These are phyloP conservation scores for Lactuca saligna DNA, from an alignment of 129 eudicot species.

Conservation along the genomic window DNA sequence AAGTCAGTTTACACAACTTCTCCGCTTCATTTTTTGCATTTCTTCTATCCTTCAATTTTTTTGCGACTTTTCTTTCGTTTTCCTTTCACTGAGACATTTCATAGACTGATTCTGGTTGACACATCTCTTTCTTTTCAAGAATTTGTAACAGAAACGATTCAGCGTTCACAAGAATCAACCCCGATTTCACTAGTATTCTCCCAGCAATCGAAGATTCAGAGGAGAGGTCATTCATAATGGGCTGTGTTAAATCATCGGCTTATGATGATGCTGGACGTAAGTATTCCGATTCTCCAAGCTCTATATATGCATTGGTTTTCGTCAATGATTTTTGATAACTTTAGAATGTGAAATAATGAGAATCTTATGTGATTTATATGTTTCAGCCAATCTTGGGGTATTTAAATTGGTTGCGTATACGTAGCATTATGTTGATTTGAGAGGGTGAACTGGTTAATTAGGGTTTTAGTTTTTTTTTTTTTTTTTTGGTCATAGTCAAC, in stretches of 20 bases:
- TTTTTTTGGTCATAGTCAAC: neutral
- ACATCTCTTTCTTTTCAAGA: neutral
- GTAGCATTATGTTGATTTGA: too few relatives aligned
- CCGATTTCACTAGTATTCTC: neutral
- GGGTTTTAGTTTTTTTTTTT: neutral
- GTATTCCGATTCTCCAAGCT: neutral
- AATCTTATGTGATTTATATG: neutral
- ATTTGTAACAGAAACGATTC: neutral
- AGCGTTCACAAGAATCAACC: neutral
- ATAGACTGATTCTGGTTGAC: neutral
- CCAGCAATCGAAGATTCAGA: neutral
- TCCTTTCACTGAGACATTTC: neutral
- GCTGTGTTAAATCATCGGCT: conserved; percentile 14
- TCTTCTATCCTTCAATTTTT: neutral
- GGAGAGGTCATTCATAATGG: neutral
- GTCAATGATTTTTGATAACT: neutral
- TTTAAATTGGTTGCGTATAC: too few relatives aligned
- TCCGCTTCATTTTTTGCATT: neutral
- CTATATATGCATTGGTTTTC: neutral
- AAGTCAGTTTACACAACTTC: neutral
- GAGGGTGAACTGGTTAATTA: neutral
- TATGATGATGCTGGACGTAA: conserved; percentile 1
- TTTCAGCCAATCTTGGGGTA: neutral
- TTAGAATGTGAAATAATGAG: neutral
- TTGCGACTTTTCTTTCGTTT: too few relatives aligned